Evolutionary conservation across 2,329 filamentous ascomycete genomes (phyloP), one percentile per base, ranked within the genome.

Genomic region (Sphaerostilbella broomeana): DNA sequence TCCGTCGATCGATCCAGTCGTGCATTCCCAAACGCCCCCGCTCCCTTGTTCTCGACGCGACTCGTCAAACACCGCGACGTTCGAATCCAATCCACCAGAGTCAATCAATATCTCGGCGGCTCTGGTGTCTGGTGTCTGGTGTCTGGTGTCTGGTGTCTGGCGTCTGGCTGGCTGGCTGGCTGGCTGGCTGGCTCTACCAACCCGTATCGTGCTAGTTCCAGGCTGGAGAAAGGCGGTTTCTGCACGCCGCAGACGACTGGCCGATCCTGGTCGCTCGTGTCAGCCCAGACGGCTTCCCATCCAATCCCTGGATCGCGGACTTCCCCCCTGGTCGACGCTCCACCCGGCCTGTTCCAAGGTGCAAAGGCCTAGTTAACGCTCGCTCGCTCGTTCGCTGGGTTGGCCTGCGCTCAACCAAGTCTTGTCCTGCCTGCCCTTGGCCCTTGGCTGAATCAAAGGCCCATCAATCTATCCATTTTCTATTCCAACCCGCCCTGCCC

Each of bases 311-410:
- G 38, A 16, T 31, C 25, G 21, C 30, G 16, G 37, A 33, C 28
- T 24, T 33, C 42, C 25, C 29, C 42, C 48, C 44, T 38, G 44
- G 46, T 44, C 44, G 42, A 22, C 38, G 38, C 47, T 47, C 47
- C 47, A 47, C 47, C 40, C 44, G 47, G 43, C 35, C 45, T 42
- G 26, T 44, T 45, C 33, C 45, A 45, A 42, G 46, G 34, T 41
- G 31, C 44, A 38, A 40, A 35, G 22, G 30, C 35, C n/a, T n/a
- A n/a, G n/a, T n/a, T n/a, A n/a, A n/a, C n/a, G n/a, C n/a, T n/a
- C n/a, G n/a, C n/a, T n/a, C n/a, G n/a, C n/a, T n/a, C n/a, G 33
- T 40, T 24, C 13, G 35, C 33, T 49, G 43, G 36, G 33, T 38
- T 44, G 44, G 45, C 46, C 18, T 13, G 13, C 10, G 21, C n/a